Evolutionary conservation across 2,329 filamentous ascomycete species (phyloP).

Genomic region (Catunica adiposa): DNA sequence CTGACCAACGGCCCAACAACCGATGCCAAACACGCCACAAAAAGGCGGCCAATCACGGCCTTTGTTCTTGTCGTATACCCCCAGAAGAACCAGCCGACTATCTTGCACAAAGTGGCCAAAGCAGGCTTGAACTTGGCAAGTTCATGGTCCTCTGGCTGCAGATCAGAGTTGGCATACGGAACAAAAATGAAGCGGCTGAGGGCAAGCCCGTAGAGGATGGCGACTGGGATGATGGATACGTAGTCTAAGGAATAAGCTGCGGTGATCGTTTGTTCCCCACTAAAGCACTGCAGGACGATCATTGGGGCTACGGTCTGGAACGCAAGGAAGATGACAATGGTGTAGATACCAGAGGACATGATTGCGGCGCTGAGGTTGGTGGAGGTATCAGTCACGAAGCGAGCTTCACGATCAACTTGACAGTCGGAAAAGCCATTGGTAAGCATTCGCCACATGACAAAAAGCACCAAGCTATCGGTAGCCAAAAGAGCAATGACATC

Average conservation of each 20-base stretch:
- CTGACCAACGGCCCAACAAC: conserved; percentile 45
- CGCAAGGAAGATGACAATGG: conserved; percentile 51
- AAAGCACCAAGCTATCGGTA: not conserved
- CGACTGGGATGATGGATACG: conserved; percentile 42
- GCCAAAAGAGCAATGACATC: conserved; percentile 22
- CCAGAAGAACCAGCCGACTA: conserved; percentile 56
- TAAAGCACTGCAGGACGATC: conserved; percentile 60
- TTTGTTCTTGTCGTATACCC: conserved; percentile 47
- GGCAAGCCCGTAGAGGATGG: conserved; percentile 46
- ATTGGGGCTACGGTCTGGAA: conserved; percentile 54
- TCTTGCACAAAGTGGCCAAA: conserved; percentile 50
- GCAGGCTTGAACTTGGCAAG: conserved; percentile 43
- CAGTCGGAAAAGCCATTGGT: conserved; percentile 24
- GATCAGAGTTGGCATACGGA: conserved; percentile 40
- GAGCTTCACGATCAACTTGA: conserved; percentile 48
- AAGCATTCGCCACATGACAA: conserved; percentile 34
- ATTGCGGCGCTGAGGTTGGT: conserved; percentile 49
- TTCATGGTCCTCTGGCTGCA: conserved; percentile 31
- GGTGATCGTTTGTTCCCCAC: conserved; percentile 50
- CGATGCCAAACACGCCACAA: conserved; percentile 39
- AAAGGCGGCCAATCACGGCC: conserved; percentile 48
- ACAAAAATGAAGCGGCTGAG: conserved; percentile 65
- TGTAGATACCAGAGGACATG: conserved; percentile 58
- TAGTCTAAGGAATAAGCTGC: conserved; percentile 49
- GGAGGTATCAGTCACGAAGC: conserved; percentile 43